Evolutionary conservation across 257 asterid genomes (phyloP).

Genomic region (Avicennia marina): DNA sequence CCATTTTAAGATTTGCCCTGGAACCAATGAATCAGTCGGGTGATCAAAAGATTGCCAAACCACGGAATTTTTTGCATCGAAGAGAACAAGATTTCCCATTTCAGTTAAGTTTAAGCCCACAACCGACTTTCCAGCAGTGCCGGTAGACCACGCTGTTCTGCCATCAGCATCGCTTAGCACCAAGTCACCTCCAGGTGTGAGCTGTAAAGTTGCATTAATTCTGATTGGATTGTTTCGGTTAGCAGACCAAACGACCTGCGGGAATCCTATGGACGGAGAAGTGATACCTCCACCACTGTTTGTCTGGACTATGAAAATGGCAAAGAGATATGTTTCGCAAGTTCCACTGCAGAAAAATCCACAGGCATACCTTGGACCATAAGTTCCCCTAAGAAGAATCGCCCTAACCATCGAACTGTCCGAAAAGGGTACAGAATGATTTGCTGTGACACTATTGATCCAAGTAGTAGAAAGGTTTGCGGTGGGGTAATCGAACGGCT

Average conservation of each 20-base stretch:
- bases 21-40: slow-evolving; percentile 39
- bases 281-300: slow-evolving; percentile 20
- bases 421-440: slow-evolving; percentile 22
- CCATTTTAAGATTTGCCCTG: slow-evolving; percentile 27
- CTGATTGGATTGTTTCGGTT: slow-evolving; percentile 30
- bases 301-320: slow-evolving; percentile 34
- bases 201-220: slow-evolving; percentile 33
- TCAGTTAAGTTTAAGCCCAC: slow-evolving; percentile 34
- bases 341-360: slow-evolving; percentile 42
- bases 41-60: slow-evolving; percentile 51
- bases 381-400: slow-evolving; percentile 36
- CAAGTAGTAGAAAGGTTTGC: slow-evolving; percentile 43
- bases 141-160: slow-evolving; percentile 39
- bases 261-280: slow-evolving; percentile 27
- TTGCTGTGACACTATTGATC: slow-evolving; percentile 33
- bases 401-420: slow-evolving; percentile 33
- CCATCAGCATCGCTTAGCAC: slow-evolving; percentile 37
- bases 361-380: slow-evolving; percentile 40
- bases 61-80: slow-evolving; percentile 10
- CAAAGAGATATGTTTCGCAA: slow-evolving; percentile 38
- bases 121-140: slow-evolving; percentile 33
- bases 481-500: slow-evolving; percentile 40
- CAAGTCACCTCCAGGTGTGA: slow-evolving; percentile 33
- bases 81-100: slow-evolving; percentile 35
- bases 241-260: slow-evolving; percentile 56